Evolutionary conservation across 495 filamentous ascomycete species (phyloP).

Genomic region (Penicillium crystallinum): DNA sequence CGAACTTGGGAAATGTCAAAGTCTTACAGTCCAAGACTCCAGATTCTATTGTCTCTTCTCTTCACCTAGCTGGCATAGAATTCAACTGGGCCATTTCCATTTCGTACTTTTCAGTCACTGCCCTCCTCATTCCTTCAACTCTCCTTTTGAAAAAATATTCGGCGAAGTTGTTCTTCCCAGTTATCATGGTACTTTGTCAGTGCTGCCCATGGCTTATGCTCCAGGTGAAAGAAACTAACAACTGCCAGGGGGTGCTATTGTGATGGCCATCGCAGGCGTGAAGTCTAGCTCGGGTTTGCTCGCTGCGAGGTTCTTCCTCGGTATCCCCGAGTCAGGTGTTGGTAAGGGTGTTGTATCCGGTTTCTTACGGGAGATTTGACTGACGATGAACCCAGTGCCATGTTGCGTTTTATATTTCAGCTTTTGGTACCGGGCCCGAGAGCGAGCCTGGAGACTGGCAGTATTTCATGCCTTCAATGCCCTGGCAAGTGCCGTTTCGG

Average conservation of each 20-base stretch:
- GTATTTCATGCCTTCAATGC: background rate
- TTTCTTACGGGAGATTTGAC: background rate
- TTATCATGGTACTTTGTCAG: background rate
- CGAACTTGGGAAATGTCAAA: background rate
- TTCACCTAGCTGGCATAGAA: background rate
- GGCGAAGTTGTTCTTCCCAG: background rate
- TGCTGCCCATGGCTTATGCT: background rate
- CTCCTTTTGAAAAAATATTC: background rate
- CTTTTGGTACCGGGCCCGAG: background rate
- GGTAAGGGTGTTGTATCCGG: background rate
- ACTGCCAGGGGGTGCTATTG: background rate
- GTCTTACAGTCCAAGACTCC: background rate
- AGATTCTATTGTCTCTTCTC: background rate
- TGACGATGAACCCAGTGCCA: background rate
- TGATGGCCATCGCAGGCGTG: background rate
- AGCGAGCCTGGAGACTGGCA: background rate
- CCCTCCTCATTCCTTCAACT: background rate
- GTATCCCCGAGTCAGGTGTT: background rate
- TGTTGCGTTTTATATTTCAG: background rate
- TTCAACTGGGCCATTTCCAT: background rate
- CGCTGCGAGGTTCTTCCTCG: background rate
- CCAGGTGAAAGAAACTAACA: background rate
- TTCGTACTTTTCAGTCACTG: background rate
- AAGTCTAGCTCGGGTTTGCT: background rate
- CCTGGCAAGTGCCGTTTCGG: background rate